Evolutionary conservation across 176 grass and related monocot species (phyloP).

Genomic region (Eragrostis curvula): DNA sequence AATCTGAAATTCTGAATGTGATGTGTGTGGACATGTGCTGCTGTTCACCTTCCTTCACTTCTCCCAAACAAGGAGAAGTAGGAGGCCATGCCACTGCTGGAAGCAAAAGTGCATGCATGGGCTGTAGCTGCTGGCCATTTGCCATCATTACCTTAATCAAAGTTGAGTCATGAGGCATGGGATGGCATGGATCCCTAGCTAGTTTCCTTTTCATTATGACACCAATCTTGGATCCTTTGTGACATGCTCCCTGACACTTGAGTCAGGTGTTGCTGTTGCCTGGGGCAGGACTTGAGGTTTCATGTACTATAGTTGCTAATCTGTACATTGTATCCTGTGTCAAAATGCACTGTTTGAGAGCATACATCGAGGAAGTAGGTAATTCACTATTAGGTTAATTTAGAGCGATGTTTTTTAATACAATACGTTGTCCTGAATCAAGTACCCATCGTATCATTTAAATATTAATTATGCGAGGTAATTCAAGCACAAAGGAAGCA

Average conservation of each 20-base stretch:
- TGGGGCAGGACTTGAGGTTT: background rate
- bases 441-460: too few relatives aligned
- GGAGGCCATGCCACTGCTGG: slow-evolving; percentile 38
- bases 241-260: slow-evolving; percentile 22
- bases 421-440: too few relatives aligned
- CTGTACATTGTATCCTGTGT: too few relatives aligned
- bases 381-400: too few relatives aligned
- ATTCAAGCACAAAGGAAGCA: too few relatives aligned
- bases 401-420: too few relatives aligned
- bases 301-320: background rate
- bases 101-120: slow-evolving; percentile 69
- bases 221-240: slow-evolving; percentile 51
- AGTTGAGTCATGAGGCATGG: slow-evolving; percentile 18
- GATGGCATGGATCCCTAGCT: slow-evolving; percentile 44
- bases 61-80: background rate
- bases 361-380: too few relatives aligned
- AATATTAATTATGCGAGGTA: too few relatives aligned
- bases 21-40: slow-evolving; percentile 1
- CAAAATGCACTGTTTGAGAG: too few relatives aligned
- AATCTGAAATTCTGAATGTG: slow-evolving; percentile 13
- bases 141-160: slow-evolving; percentile 94
- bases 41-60: slow-evolving; percentile 30
- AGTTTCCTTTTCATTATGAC: slow-evolving; percentile 44
- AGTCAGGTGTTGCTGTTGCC: slow-evolving; percentile 12
- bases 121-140: slow-evolving; percentile 61